These are phyloP conservation scores for Cornus suecica DNA, from an alignment of 148 eudicot species.

Conservation along the genomic window DNA sequence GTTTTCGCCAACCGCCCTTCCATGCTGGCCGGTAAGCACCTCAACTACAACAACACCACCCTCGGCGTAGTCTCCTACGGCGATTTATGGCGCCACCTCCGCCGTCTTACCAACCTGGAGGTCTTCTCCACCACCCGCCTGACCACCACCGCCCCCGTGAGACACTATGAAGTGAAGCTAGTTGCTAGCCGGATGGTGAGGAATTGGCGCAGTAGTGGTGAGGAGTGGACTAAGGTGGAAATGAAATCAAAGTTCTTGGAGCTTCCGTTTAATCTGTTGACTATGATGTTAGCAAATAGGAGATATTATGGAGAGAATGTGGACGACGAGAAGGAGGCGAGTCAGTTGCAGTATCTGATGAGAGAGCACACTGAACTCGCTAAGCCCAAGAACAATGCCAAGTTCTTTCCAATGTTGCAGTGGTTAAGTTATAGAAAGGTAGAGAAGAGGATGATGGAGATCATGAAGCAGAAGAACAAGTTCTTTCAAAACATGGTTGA, in stretches of 20 bases:
- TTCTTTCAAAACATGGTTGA: constrained; percentile 11
- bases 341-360: not conserved
- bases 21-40: constrained; percentile 17
- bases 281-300: constrained; percentile 22
- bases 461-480: constrained; percentile 6
- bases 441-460: constrained; percentile 12
- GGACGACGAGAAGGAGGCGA: not conserved
- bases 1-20: constrained; percentile 25
- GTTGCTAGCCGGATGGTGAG: not conserved
- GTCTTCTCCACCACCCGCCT: constrained; percentile 13
- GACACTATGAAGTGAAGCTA: not conserved
- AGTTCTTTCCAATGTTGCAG: constrained; percentile 14
- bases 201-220: not conserved
- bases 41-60: constrained; percentile 20
- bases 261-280: constrained; percentile 19
- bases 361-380: constrained; percentile 8
- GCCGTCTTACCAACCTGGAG: constrained; percentile 13
- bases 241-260: constrained; percentile 13
- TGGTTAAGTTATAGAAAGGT: constrained; percentile 13
- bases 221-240: not conserved
- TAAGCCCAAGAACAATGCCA: constrained; percentile 6
- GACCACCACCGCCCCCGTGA: not conserved
- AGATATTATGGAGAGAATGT: constrained; percentile 3
- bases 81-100: constrained; percentile 29
- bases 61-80: constrained; percentile 27